Evolutionary conservation across 352 stramenopile genomes (phyloP), one percentile per base, ranked within the genome.

Genomic region (Pythium aphanidermatum): DNA sequence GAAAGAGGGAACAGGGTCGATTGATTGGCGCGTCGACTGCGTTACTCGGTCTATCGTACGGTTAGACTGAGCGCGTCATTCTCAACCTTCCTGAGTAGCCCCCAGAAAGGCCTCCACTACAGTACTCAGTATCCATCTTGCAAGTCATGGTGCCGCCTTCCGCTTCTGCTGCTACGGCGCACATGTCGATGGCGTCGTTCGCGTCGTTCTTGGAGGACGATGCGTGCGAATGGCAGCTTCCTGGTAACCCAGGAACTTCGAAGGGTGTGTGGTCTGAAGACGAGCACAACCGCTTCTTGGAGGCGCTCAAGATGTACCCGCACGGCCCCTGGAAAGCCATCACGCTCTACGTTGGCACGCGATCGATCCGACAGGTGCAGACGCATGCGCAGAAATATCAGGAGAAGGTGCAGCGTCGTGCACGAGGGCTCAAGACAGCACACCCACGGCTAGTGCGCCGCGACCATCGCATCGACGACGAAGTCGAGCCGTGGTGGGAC

Each of bases 381-480:
- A 57, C 48, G 5, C 48, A 58, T 29, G 49, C 49, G 7, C 49
- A 58, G 24, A 58, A 58, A 34, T 58, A 58, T 21, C 46, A 51
- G 26, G 49, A 58, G 21, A 58, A 58, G 27, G 35, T 58, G 13
- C 11, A 39, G 25, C 49, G 49, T 6, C 49, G 49, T 4, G 36
- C 36, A 34, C 32, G 49, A 4, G 49, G 49, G 3, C 49, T 58
- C 41, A 50, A 46, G 41, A 58, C 33, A 8, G 25, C 31, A 20
- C 39, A 46, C 11, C 33, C 41, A 9, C 39, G 41, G 20, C 21
- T 45, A 11, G 40, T 51, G 24, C 39, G 41, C 2, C 39, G 20
- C 16, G 49, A 58, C n/a, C 49, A 58, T 24, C 33, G 34, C 8
- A 58, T 58, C 26, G 49, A 58, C 48, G 38, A 39, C 16, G 46